Evolutionary conservation across 306 rosid species (phyloP), one percentile per base, ranked within the genome.

Genomic region (Cicer yamashitae): DNA sequence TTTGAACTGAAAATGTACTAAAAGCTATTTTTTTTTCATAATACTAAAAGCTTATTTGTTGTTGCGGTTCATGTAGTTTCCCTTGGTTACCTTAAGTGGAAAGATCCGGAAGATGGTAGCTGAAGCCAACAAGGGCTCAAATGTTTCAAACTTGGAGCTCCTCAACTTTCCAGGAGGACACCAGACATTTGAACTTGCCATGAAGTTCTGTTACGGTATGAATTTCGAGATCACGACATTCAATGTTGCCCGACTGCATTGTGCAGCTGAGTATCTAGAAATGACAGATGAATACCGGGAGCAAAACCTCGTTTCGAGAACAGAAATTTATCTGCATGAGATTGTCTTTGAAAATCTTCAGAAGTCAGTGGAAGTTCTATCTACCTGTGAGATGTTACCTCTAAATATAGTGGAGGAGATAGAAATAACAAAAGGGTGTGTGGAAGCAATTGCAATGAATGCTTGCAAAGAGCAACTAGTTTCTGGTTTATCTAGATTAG

Each of bases 201-300:
- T 89, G 89, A 93, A 91, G 75, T 93, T 89, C 78, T 93, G 96
- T 69, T 91, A 93, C 48, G 97, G 93, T 7, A 89, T 93, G 88
- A 88, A 89, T 71, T 93, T 93, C 39, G 97, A 93, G 89, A 88
- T 93, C 63, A 91, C 91, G 7, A 77, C 87, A 10, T 75, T 77
- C 13, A 91, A 91, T 30, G 97, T 91, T n/a, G 92, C 92, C 0
- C 77, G 78, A 6, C 87, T 93, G 15, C 93, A 88, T 8, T 93
- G 96, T 34, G 90, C 90, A 14, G 97, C 97, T 9, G 89, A 91
- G 54, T 91, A 82, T 85, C 78, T 93, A 7, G 97, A 93, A 74
- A 93, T 93, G 98, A 81, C 88, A 39, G 98, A 89, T 69, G 94
- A 88, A 48, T 93, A 84, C 71, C 72, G 85, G 71, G 93, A 90